phyloP scores from a whole-genome alignment of 2,329 filamentous ascomycete genomes.

The Aurifilum marmelostoma region DNA sequence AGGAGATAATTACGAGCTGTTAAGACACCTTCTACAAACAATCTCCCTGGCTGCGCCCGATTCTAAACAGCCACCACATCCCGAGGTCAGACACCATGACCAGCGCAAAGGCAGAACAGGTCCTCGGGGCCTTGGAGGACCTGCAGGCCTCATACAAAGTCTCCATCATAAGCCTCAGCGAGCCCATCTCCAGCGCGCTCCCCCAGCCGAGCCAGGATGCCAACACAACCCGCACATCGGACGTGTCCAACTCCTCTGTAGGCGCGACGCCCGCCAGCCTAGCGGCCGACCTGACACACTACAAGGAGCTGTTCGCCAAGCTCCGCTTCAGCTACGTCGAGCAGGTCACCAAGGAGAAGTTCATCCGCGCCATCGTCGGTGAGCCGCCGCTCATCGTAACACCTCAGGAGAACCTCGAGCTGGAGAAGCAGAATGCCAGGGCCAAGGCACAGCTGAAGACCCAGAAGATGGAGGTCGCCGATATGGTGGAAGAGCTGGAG shows the following conservation, averaged over 20 bases:
- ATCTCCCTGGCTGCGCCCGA: neutral
- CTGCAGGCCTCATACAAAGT: slow-evolving; percentile 64
- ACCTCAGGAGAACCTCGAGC: slow-evolving; percentile 76
- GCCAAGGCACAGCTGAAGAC: slow-evolving; percentile 77
- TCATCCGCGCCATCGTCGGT: slow-evolving; percentile 88
- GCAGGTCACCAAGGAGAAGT: slow-evolving; percentile 98
- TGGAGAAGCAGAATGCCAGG: slow-evolving; percentile 70
- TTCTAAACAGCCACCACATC: no score
- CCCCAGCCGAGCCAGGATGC: slow-evolving; percentile 40
- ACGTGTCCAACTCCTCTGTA: slow-evolving; percentile 68
- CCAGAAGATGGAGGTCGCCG: slow-evolving; percentile 77
- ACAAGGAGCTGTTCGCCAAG: slow-evolving; percentile 94
- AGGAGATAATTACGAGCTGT: neutral
- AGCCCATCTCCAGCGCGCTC: slow-evolving; percentile 66
- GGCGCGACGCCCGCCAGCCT: slow-evolving; percentile 76
- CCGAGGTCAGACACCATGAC: slow-evolving; percentile 34
- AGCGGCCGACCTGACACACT: slow-evolving; percentile 83
- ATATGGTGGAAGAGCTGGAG: slow-evolving; percentile 75
- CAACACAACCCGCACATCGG: slow-evolving; percentile 63
- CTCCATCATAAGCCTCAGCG: slow-evolving; percentile 76
- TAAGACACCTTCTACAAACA: neutral
- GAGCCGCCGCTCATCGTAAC: slow-evolving; percentile 86
- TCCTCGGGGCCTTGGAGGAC: slow-evolving; percentile 53
- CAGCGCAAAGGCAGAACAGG: slow-evolving; percentile 41
- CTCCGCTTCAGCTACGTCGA: slow-evolving; percentile 96